These are phyloP conservation scores for Metschnikowia anglica DNA, from an alignment of 805 yeast species.

Conservation along the genomic window DNA sequence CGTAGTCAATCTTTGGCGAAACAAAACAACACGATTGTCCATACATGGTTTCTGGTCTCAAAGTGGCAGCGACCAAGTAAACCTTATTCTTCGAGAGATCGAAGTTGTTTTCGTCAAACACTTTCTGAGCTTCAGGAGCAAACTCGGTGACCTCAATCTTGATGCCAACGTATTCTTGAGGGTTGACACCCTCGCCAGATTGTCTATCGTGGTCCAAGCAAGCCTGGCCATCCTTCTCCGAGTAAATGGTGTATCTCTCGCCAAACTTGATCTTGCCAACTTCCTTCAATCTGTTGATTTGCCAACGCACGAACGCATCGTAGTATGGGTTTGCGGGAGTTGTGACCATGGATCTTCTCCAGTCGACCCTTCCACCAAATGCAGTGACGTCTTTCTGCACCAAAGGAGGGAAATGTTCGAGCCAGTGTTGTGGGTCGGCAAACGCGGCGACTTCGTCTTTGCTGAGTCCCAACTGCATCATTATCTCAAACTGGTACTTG, in stretches of 20 bases:
- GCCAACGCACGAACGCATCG: conserved; percentile 91
- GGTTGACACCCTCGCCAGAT: conserved; percentile 94
- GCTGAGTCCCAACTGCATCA: conserved; percentile 90
- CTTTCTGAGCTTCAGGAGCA: conserved; percentile 54
- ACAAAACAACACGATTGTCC: conserved; percentile 99
- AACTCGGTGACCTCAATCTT: conserved; percentile 73
- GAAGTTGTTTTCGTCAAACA: conserved; percentile 50
- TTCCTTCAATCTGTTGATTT: conserved; percentile 82
- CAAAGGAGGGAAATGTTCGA: conserved; percentile 85
- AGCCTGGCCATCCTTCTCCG: conserved; percentile 98
- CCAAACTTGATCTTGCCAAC: conserved; percentile 94
- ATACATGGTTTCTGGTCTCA: conserved; percentile 98
- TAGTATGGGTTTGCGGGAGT: conserved; percentile 95
- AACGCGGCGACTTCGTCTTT: conserved; percentile 81
- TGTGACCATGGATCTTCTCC: conserved; percentile 96
- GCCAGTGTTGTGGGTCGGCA: conserved; percentile 92
- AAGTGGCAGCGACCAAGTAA: conserved; percentile 90
- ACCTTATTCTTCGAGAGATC: conserved; percentile 58
- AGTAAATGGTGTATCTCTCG: conserved; percentile 94
- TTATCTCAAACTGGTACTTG: conserved; percentile 93
- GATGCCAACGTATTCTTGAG: conserved; percentile 94
- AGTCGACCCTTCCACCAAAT: conserved; percentile 93
- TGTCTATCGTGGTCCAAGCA: conserved; percentile 99
- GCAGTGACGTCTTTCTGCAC: conserved; percentile 75
- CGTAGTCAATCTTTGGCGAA: conserved; percentile 90